phyloP scores from a whole-genome alignment of 2,329 filamentous ascomycete genomes.

The Phaeosphaeriaceae sp. region DNA sequence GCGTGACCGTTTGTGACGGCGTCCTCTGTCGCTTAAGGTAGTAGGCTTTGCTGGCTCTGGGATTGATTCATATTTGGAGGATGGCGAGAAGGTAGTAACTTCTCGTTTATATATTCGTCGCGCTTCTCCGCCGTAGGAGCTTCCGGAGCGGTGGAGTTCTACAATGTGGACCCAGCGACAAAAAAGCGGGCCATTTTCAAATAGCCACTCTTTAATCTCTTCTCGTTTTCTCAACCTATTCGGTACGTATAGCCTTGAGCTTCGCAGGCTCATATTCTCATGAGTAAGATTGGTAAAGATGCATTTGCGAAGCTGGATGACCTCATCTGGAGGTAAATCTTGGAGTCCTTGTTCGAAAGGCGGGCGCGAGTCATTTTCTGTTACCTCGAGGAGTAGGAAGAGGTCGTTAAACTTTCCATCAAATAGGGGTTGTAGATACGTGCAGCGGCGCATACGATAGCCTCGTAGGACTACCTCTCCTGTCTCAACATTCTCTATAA shows the following conservation, averaged over 20 bases:
- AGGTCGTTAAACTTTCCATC: slow-evolving; percentile 36
- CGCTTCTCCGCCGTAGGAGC: slow-evolving; percentile 15
- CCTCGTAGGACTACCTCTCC: slow-evolving; percentile 27
- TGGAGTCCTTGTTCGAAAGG: slow-evolving; percentile 19
- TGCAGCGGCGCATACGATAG: slow-evolving; percentile 20
- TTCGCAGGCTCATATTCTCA: not conserved
- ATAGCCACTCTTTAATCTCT: slow-evolving; percentile 12
- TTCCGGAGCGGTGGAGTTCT: slow-evolving; percentile 6
- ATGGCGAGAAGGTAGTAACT: slow-evolving; percentile 1
- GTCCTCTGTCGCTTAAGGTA: too few relatives aligned
- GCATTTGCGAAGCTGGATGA: slow-evolving; percentile 9
- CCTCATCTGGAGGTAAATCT: slow-evolving; percentile 13
- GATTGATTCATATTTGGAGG: not conserved
- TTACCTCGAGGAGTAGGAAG: slow-evolving; percentile 19
- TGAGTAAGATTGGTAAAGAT: slow-evolving; percentile 4
- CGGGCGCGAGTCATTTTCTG: slow-evolving; percentile 11
- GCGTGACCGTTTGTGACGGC: too few relatives aligned
- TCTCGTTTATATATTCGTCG: slow-evolving; percentile 16
- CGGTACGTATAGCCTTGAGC: not conserved
- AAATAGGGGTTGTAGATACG: slow-evolving; percentile 25
- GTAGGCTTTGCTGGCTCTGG: too few relatives aligned
- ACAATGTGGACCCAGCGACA: slow-evolving; percentile 20
- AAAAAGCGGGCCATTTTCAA: slow-evolving; percentile 12
- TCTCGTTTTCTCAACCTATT: not conserved
- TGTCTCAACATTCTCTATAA: slow-evolving; percentile 22